Conservation (phyloP, 2,329 filamentous ascomycete species). For the Penicillium fuscoglaucum region DNA sequence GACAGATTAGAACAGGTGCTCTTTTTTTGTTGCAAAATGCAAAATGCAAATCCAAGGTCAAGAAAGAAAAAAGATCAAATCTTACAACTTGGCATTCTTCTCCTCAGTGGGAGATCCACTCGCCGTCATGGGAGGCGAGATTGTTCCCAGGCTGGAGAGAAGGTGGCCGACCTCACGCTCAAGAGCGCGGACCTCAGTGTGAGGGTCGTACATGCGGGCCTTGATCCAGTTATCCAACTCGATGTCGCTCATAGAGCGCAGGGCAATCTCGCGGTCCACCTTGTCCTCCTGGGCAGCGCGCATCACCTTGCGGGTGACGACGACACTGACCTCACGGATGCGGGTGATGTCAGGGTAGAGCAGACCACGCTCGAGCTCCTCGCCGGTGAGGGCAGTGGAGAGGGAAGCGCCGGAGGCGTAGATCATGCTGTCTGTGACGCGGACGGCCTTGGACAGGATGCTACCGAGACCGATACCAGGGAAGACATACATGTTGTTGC, state of each 20-base stretch:
- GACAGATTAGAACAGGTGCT: constrained; percentile 16
- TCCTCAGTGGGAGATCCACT: constrained; percentile 34
- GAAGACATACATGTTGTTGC: constrained; percentile 88
- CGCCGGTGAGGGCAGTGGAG: constrained; percentile 71
- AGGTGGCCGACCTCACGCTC: constrained; percentile 50
- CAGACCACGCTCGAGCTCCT: constrained; percentile 79
- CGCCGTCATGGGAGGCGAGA: constrained; percentile 19
- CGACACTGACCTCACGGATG: constrained; percentile 83
- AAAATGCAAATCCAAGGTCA: background rate
- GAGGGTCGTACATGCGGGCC: constrained; percentile 52
- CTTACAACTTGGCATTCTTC: constrained; percentile 39
- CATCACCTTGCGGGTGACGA: constrained; percentile 89
- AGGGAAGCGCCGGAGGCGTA: constrained; percentile 87
- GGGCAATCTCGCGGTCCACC: constrained; percentile 56
- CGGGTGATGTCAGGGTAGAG: constrained; percentile 90
- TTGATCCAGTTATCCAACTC: constrained; percentile 51
- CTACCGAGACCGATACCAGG: constrained; percentile 91
- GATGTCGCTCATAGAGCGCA: constrained; percentile 46
- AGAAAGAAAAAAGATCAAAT: constrained; percentile 10
- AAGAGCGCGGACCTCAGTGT: constrained; percentile 48
- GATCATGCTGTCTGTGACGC: constrained; percentile 92
- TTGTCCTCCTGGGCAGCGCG: constrained; percentile 82
- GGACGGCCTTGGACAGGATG: constrained; percentile 83
- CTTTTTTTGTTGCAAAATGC: background rate
- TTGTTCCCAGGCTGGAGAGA: constrained; percentile 37